Evolutionary conservation across 345 rosid genomes (phyloP).

Genomic region (Cochlearia excelsa): DNA sequence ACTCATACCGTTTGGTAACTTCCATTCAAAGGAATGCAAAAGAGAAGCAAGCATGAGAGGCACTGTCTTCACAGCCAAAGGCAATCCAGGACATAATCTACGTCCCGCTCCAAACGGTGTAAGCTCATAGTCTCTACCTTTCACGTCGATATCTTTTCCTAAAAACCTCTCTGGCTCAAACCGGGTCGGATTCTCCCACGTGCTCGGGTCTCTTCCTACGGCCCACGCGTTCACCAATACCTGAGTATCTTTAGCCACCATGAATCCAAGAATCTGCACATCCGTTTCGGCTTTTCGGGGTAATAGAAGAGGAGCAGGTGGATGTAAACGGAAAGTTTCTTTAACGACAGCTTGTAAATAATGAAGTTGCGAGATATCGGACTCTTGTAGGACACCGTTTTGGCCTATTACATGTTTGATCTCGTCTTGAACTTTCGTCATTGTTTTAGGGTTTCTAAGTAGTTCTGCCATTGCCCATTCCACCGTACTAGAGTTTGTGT

Average conservation of each 20-base stretch:
- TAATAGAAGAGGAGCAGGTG: slow-evolving; percentile 40
- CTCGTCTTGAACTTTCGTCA: slow-evolving; percentile 33
- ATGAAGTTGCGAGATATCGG: slow-evolving; percentile 25
- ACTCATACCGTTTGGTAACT: slow-evolving; percentile 32
- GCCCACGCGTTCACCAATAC: slow-evolving; percentile 42
- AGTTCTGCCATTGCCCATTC: slow-evolving; percentile 41
- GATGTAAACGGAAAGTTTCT: slow-evolving; percentile 49
- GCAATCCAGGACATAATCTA: slow-evolving; percentile 36
- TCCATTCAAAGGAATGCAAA: slow-evolving; percentile 48
- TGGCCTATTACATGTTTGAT: slow-evolving; percentile 32
- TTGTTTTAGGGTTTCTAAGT: slow-evolving; percentile 13
- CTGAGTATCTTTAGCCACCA: slow-evolving; percentile 38
- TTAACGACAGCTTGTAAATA: slow-evolving; percentile 42
- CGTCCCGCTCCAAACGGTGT: slow-evolving; percentile 31
- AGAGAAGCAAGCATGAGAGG: slow-evolving; percentile 46
- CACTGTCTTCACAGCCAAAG: slow-evolving; percentile 44
- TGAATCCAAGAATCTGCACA: slow-evolving; percentile 31
- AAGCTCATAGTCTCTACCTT: slow-evolving; percentile 33
- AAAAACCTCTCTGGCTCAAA: slow-evolving; percentile 40
- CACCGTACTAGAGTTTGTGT: slow-evolving; percentile 39
- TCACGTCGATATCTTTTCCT: slow-evolving; percentile 28
- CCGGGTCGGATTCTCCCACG: slow-evolving; percentile 31
- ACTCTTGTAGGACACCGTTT: slow-evolving; percentile 34
- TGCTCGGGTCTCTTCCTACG: slow-evolving; percentile 37
- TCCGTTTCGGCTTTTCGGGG: slow-evolving; percentile 36